Conservation (phyloP, 495 filamentous ascomycete genomes). For the Geoglossum glabrum region DNA sequence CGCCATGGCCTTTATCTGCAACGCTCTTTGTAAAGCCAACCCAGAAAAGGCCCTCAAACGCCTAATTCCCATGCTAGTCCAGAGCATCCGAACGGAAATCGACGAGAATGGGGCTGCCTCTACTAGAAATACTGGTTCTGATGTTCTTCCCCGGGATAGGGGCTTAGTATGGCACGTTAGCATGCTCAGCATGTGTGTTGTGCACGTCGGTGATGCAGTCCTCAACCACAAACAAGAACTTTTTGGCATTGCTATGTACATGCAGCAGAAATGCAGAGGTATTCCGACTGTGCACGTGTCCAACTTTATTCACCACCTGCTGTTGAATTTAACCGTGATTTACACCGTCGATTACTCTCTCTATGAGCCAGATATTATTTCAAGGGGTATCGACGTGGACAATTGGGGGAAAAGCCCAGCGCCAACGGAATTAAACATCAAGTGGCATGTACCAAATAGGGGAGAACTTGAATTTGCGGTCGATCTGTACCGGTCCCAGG, state of each 20-base stretch:
- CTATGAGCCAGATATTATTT: constrained; percentile 48
- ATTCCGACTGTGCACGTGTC: constrained; percentile 89
- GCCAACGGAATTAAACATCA: constrained; percentile 56
- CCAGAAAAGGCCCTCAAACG: constrained; percentile 79
- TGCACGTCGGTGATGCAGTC: constrained; percentile 81
- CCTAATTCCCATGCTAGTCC: constrained; percentile 71
- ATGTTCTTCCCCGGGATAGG: constrained; percentile 81
- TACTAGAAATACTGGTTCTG: constrained; percentile 76
- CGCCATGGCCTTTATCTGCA: constrained; percentile 98
- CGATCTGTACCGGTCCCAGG: constrained; percentile 65
- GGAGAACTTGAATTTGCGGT: constrained; percentile 77
- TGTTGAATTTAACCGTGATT: constrained; percentile 87
- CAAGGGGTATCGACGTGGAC: constrained; percentile 34
- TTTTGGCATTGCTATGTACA: constrained; percentile 78
- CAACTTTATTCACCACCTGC: constrained; percentile 93
- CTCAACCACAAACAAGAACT: constrained; percentile 73
- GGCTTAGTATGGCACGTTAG: constrained; percentile 93
- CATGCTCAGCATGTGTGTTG: constrained; percentile 94
- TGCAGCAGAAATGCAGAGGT: constrained; percentile 86
- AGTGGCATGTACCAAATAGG: constrained; percentile 69
- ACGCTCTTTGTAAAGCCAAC: constrained; percentile 81
- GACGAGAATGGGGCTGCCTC: constrained; percentile 94
- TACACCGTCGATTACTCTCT: constrained; percentile 78
- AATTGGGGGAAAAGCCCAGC: constrained; percentile 63
- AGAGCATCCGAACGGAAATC: constrained; percentile 88